Conservation (phyloP, 106 monocot genomes). For the Chionographis japonica region DNA sequence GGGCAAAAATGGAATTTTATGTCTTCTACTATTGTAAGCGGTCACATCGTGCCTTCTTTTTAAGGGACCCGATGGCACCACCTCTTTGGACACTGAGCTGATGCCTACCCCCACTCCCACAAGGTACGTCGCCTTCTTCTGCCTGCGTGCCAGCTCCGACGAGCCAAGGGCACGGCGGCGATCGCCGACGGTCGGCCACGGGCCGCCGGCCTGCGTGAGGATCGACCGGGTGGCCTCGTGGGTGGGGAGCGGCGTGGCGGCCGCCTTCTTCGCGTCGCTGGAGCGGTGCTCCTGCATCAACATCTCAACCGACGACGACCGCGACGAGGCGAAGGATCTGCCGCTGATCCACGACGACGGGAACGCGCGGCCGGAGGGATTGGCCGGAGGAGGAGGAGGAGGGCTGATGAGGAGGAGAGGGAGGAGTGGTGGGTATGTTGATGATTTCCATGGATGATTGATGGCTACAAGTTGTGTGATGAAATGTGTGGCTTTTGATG, state of each 20-base stretch:
- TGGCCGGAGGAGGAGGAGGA: neutral
- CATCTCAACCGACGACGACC: slow-evolving; percentile 7
- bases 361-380: neutral
- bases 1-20: too few species aligned
- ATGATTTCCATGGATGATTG: too few species aligned
- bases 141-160: neutral
- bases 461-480: too few species aligned
- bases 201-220: neutral
- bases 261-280: slow-evolving; percentile 8
- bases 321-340: neutral
- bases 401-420: neutral
- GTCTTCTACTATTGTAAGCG: too few species aligned
- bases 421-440: neutral
- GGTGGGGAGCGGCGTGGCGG: slow-evolving; percentile 5
- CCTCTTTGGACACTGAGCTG: too few species aligned
- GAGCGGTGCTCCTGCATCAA: slow-evolving; percentile 1
- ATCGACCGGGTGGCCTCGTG: slow-evolving; percentile 2
- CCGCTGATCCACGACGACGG: slow-evolving; percentile 13
- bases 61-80: too few species aligned
- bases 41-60: too few species aligned
- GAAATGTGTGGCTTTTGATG: too few species aligned
- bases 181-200: neutral
- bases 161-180: neutral
- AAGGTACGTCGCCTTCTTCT: slow-evolving; percentile 1
- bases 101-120: slow-evolving; percentile 1